Evolutionary conservation across 345 rosid genomes (phyloP), one percentile per base, ranked within the genome.

Genomic region (Cardamine occulta): DNA sequence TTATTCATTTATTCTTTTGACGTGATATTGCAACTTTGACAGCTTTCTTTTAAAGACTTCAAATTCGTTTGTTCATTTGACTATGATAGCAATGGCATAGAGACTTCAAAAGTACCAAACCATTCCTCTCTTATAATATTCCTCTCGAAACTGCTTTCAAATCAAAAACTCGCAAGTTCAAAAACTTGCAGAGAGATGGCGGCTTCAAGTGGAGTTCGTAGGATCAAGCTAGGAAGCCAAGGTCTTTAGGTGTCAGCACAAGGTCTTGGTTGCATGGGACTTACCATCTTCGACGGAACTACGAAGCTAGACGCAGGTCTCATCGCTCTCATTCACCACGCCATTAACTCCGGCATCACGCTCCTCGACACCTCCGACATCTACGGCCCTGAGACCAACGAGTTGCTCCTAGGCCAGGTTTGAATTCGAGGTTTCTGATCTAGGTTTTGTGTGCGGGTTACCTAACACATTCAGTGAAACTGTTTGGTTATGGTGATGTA

Each of bases 221-320:
- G 62, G 62, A 37, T 68, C 21, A 53, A 68, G 72, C 51, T 68
- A 1, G 72, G 72, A 23, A 39, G 49, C 26, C 72, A 54, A 68
- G 72, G 72, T 6, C 72, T 68, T 53, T 7, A 28, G 28, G 60
- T 55, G 1, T 28, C 37, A 2, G 37, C 35, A 4, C 62, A 53
- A 68, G 72, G 61, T 9, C 61, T 67, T 67, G 61, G 72, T 54
- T 54, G 72, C 24, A 68, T 68, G 62, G 51, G 72, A 8, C 51
- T 68, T 24, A 37, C 60, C 17, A 51, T 51, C 32, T 52, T 52
- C 35, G 34, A 52, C 5, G 72, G 80, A 17, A 53, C 26, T 80
- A 8, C 14, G 9, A 79, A 17, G 60, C 14, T 82, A 4, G 66
- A 66, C 0, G 81, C 88, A 0, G 85, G 84, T 52, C 85, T 85